Conservation (phyloP, 2,329 filamentous ascomycete genomes). For the Nemania sp. region DNA sequence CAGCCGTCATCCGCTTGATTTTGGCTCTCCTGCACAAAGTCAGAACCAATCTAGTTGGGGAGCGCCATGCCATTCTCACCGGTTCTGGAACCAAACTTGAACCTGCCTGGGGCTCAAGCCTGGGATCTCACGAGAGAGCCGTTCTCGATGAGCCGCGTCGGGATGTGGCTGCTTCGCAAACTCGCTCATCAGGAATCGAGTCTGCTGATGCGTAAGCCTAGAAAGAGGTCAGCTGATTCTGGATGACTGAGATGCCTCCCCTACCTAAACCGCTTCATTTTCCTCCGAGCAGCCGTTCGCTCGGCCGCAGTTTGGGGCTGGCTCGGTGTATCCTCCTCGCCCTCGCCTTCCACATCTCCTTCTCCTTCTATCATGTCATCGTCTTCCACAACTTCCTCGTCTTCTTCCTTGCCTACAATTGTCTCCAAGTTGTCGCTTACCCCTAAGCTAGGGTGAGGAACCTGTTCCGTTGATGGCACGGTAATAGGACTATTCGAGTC, state of each 20-base stretch:
- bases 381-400: slow-evolving; percentile 59
- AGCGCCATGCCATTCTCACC: slow-evolving; percentile 59
- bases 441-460: slow-evolving; percentile 40
- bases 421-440: slow-evolving; percentile 47
- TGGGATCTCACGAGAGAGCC: slow-evolving; percentile 86
- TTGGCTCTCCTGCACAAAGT: slow-evolving; percentile 62
- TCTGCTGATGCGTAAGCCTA: slow-evolving; percentile 93
- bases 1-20: slow-evolving; percentile 71
- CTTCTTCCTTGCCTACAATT: slow-evolving; percentile 51
- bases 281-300: slow-evolving; percentile 55
- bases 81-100: slow-evolving; percentile 98
- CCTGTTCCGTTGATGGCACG: slow-evolving; percentile 45
- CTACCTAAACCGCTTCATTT: slow-evolving; percentile 82
- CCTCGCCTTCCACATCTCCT: slow-evolving; percentile 42
- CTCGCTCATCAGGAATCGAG: slow-evolving; percentile 96
- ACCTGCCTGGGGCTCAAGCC: slow-evolving; percentile 90
- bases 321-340: slow-evolving; percentile 67
- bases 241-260: slow-evolving; percentile 21
- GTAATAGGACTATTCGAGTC: slow-evolving; percentile 48
- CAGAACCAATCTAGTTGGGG: slow-evolving; percentile 22
- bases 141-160: slow-evolving; percentile 86
- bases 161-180: slow-evolving; percentile 94
- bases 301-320: slow-evolving; percentile 49
- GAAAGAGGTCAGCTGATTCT: slow-evolving; percentile 42
- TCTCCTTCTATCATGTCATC: slow-evolving; percentile 58